These are phyloP conservation scores for Yarrowia hollandica DNA, from an alignment of 805 yeast genomes.

Conservation along the genomic window DNA sequence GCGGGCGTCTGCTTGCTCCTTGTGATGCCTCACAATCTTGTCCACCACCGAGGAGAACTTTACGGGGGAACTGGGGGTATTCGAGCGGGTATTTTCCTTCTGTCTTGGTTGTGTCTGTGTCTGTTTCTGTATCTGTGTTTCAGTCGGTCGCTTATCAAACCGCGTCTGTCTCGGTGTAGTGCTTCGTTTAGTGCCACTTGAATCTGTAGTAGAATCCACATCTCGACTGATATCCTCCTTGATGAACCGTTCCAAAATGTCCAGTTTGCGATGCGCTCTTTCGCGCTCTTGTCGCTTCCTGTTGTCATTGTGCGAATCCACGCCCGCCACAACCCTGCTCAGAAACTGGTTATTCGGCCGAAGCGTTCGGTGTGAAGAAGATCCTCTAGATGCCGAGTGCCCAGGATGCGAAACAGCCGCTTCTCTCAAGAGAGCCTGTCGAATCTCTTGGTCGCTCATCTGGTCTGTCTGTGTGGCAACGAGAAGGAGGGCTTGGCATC, in stretches of 20 bases:
- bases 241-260: constrained; percentile 6
- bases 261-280: not conserved
- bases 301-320: constrained; percentile 1
- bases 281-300: not conserved
- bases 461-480: not conserved
- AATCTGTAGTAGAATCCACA: no score
- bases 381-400: no score
- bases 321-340: not conserved
- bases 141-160: not conserved
- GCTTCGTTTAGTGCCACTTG: no score
- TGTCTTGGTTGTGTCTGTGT: no score
- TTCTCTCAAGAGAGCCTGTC: constrained; percentile 21
- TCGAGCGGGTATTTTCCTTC: no score
- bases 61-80: not conserved
- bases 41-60: not conserved
- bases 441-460: constrained; percentile 23
- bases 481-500: not conserved
- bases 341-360: constrained; percentile 3
- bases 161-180: not conserved
- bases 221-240: not conserved
- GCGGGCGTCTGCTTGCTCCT: not conserved
- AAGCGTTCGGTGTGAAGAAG: no score
- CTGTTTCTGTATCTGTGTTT: no score
- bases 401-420: no score
- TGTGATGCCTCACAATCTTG: not conserved